A percentile compares a stretch with the other conserved stretches of the same genome.
Conservation (phyloP, 768 basidiomycete genomes). For the Cubamyces sp. region DNA sequence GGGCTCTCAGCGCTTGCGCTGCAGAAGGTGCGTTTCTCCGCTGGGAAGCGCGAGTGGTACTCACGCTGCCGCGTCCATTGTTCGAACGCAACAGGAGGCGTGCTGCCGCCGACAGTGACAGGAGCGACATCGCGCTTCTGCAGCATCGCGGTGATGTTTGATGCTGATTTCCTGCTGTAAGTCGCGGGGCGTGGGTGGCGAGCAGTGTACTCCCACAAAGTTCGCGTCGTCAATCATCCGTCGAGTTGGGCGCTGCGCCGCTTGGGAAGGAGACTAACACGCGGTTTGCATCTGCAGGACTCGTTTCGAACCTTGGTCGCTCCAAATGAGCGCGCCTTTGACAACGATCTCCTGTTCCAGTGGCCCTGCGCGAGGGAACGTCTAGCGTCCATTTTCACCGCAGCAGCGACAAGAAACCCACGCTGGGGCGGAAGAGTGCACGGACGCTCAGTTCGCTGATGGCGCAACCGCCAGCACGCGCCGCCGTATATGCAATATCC, state of each 20-base stretch:
- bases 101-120: background rate
- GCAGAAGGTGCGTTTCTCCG: constrained; percentile 17
- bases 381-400: background rate
- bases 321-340: background rate
- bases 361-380: background rate
- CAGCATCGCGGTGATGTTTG: too few species aligned
- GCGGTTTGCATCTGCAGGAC: background rate
- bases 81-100: background rate
- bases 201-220: background rate
- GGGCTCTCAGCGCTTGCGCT: constrained; percentile 20
- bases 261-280: constrained; percentile 2
- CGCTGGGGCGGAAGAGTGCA: background rate
- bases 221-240: background rate
- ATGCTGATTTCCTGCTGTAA: too few species aligned
- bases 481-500: too few species aligned
- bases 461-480: background rate
- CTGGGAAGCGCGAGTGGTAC: constrained; percentile 9
- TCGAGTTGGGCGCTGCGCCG: constrained; percentile 1
- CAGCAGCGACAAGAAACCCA: constrained; percentile 11
- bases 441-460: constrained; percentile 2
- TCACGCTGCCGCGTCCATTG: constrained; percentile 8
- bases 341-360: background rate
- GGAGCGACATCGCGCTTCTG: too few species aligned
- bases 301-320: constrained; percentile 2
- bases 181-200: too few species aligned